Conservation (phyloP, 495 filamentous ascomycete genomes). For the Penicillium coffeae region DNA sequence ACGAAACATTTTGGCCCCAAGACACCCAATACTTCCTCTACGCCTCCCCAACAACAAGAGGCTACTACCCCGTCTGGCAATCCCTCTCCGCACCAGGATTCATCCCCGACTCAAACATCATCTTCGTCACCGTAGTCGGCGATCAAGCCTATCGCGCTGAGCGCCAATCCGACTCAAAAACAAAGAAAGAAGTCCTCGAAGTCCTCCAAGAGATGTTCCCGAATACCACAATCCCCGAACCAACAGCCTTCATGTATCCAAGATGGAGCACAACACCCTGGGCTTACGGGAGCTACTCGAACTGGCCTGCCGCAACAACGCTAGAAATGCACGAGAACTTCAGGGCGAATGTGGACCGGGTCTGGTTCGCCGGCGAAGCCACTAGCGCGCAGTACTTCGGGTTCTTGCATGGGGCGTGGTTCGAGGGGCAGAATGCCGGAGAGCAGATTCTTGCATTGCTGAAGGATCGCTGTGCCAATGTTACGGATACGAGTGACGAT, state of each 20-base stretch:
- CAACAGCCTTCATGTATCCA: constrained; percentile 65
- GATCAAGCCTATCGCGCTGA: constrained; percentile 62
- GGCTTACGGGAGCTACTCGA: constrained; percentile 68
- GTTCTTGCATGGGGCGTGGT: constrained; percentile 67
- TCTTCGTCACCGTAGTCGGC: constrained; percentile 67
- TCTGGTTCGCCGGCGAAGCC: constrained; percentile 72
- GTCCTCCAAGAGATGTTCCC: constrained; percentile 68
- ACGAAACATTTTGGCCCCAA: constrained; percentile 65
- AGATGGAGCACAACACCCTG: constrained; percentile 65
- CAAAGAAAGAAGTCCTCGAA: constrained; percentile 55
- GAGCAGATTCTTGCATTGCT: constrained; percentile 43
- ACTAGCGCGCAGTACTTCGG: constrained; percentile 68
- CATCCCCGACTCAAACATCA: constrained; percentile 58
- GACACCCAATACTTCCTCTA: constrained; percentile 70
- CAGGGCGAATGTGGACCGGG: constrained; percentile 58
- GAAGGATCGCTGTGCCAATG: constrained; percentile 7
- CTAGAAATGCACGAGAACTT: constrained; percentile 71
- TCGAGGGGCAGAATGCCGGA: constrained; percentile 55
- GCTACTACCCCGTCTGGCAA: constrained; percentile 71
- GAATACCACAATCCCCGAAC: constrained; percentile 56
- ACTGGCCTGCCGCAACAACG: constrained; percentile 65
- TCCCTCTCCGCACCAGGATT: constrained; percentile 59
- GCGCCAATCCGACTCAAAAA: constrained; percentile 56
- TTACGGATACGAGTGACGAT: constrained; percentile 2
- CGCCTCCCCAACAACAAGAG: constrained; percentile 56